phyloP scores from a whole-genome alignment of 352 stramenopile genomes.

The Peronospora tabacina region DNA sequence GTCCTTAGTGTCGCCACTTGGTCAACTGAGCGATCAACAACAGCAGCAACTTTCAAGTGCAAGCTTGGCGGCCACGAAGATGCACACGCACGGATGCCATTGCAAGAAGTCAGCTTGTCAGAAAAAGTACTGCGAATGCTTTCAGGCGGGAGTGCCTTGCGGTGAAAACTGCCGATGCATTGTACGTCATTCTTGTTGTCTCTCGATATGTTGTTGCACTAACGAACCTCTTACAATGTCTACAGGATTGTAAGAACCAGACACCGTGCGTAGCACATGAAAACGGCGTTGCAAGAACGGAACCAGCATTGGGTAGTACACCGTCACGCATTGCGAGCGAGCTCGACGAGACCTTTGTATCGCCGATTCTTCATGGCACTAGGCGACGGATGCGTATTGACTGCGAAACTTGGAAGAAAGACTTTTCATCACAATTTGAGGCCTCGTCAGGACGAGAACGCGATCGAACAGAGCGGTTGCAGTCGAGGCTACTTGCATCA shows the following conservation, averaged over 20 bases:
- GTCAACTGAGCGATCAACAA: conserved; percentile 9
- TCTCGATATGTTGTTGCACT: neutral
- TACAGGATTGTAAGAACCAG: conserved; percentile 78
- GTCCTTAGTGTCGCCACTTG: conserved; percentile 24
- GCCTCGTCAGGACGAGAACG: conserved; percentile 42
- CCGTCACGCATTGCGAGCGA: conserved; percentile 26
- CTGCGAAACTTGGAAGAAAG: conserved; percentile 53
- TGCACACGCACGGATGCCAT: conserved; percentile 93
- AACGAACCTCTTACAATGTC: conserved; percentile 4
- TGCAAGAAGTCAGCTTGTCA: conserved; percentile 95
- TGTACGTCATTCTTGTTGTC: conserved; percentile 33
- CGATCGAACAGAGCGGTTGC: conserved; percentile 44
- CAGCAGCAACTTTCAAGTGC: conserved; percentile 16
- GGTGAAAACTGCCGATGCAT: conserved; percentile 87
- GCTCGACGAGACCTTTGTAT: conserved; percentile 55
- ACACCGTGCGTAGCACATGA: conserved; percentile 35
- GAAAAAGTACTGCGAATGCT: conserved; percentile 98
- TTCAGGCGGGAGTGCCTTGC: conserved; percentile 84
- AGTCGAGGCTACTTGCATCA: conserved; percentile 34
- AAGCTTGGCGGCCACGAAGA: conserved; percentile 42
- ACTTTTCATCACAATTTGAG: conserved; percentile 64
- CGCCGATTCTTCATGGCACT: conserved; percentile 42
- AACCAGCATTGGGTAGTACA: conserved; percentile 13
- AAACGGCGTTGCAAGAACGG: conserved; percentile 22
- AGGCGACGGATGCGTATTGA: conserved; percentile 61